phyloP scores from a whole-genome alignment of 495 filamentous ascomycete species.

The Neurospora cerealis region DNA sequence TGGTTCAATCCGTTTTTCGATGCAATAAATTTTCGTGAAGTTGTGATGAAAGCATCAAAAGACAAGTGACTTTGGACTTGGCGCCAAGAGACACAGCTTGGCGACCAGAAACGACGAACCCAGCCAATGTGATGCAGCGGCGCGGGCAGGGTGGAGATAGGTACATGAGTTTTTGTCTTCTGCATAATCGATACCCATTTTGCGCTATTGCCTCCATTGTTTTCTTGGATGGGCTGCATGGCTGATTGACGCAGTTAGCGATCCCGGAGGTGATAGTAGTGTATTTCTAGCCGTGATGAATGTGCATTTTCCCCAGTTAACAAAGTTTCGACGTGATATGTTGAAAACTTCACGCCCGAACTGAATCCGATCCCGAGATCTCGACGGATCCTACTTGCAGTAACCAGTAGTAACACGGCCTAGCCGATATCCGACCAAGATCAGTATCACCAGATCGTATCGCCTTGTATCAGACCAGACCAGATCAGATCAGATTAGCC shows the following conservation, averaged over 20 bases:
- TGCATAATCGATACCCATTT: too few relatives aligned
- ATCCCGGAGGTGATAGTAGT: neutral
- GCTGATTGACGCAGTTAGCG: neutral
- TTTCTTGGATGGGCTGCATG: neutral
- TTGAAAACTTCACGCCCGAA: neutral
- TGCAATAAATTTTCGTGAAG: too few relatives aligned
- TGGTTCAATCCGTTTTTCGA: too few relatives aligned
- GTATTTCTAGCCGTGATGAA: neutral
- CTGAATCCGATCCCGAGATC: neutral
- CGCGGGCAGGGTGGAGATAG: too few relatives aligned
- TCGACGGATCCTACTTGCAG: neutral
- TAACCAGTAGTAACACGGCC: neutral
- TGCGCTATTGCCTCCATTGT: neutral
- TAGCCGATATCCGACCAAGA: neutral
- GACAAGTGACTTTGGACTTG: too few relatives aligned
- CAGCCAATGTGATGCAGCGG: too few relatives aligned
- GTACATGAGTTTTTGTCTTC: too few relatives aligned
- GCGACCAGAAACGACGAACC: too few relatives aligned
- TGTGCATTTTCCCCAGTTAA: neutral
- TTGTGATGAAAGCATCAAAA: too few relatives aligned
- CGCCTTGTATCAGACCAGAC: too few relatives aligned
- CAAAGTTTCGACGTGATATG: neutral
- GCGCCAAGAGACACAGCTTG: too few relatives aligned
- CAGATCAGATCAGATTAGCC: neutral
- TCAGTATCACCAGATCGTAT: neutral